Evolutionary conservation across 768 basidiomycete genomes (phyloP), one percentile per base, ranked within the genome.

Genomic region (Favolaschia claudopus): DNA sequence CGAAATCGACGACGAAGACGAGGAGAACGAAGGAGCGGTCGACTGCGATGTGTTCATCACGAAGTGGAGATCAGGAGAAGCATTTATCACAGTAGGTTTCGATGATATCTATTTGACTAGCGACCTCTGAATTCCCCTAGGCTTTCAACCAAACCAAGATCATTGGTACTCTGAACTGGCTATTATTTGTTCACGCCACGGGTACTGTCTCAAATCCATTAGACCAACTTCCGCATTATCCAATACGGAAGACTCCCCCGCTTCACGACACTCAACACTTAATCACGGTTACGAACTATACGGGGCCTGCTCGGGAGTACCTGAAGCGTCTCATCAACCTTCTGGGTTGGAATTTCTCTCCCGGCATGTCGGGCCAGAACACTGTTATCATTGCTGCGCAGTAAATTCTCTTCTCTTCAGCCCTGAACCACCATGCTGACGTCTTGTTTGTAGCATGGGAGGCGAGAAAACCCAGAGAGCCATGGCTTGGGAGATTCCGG

Each of bases 251-350:
- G 40, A 77, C 75, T 15, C 77, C 79, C 2, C 27, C 58, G 29
- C 62, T 44, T 5, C 55, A 40, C 5, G 49, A 12, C n/a, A 22
- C 25, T 60, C 48, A 46, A 2, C 59, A 94, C 91, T 80, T 85
- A 63, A 87, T 96, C 52, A 92, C 94, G 0, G 80, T 96, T 1
- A 94, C 94, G 0, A 96, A 96, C 69, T 96, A 95, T 70, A 91
- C 92, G 0, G 95, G 95, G 3, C 86, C 89, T 33, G 83, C 91
- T 7, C 82, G 95, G 3, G 95, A 96, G 49, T 96, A 96, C 68
- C 80, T 98, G 47, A 94, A 94, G 76, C 88, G 86, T 60, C 77
- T 98, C 15, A 91, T 98, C 47, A 75, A 75, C 6, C 74, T 84
- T 5, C 86, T 93, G 82, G 95, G 94, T 2, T 94, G 85, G 1